These are phyloP conservation scores for Tuber borchii DNA, from an alignment of 495 filamentous ascomycete genomes.

Conservation along the genomic window DNA sequence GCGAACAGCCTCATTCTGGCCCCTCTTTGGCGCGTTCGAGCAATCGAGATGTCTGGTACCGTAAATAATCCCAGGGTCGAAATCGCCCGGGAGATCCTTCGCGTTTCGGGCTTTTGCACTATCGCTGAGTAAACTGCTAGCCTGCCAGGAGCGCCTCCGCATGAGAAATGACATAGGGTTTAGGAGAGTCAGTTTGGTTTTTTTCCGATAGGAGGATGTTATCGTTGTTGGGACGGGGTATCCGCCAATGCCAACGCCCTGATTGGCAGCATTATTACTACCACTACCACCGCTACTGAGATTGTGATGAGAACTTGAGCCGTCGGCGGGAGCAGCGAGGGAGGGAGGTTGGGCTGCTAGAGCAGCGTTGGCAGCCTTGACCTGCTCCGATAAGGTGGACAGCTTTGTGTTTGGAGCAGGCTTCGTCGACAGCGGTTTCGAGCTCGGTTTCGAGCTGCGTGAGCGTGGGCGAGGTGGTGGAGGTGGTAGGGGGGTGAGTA, in stretches of 20 bases:
- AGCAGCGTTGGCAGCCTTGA: neutral
- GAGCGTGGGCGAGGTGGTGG: slow-evolving; percentile 5
- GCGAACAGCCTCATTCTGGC: slow-evolving; percentile 10
- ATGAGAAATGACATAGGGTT: slow-evolving; percentile 68
- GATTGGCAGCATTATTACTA: slow-evolving; percentile 8
- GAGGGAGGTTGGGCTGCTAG: slow-evolving; percentile 4
- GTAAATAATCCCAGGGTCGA: slow-evolving; percentile 59
- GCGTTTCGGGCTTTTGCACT: slow-evolving; percentile 41
- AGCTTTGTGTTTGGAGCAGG: neutral
- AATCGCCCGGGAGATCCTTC: slow-evolving; percentile 58
- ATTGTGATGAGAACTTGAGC: neutral
- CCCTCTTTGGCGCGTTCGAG: slow-evolving; percentile 36
- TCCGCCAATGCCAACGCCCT: neutral
- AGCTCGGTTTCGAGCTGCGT: neutral
- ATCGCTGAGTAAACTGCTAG: slow-evolving; percentile 14
- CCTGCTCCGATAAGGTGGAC: slow-evolving; percentile 1
- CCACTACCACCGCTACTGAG: slow-evolving; percentile 2
- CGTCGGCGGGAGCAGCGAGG: slow-evolving; percentile 7
- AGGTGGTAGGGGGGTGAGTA: neutral
- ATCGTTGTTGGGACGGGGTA: neutral
- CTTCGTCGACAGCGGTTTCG: neutral
- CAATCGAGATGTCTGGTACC: slow-evolving; percentile 41
- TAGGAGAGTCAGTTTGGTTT: slow-evolving; percentile 59
- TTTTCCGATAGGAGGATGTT: slow-evolving; percentile 41
- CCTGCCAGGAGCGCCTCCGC: slow-evolving; percentile 54